Evolutionary conservation across 148 eudicot genomes (phyloP).

Genomic region (Vaccinium macrocarpon): DNA sequence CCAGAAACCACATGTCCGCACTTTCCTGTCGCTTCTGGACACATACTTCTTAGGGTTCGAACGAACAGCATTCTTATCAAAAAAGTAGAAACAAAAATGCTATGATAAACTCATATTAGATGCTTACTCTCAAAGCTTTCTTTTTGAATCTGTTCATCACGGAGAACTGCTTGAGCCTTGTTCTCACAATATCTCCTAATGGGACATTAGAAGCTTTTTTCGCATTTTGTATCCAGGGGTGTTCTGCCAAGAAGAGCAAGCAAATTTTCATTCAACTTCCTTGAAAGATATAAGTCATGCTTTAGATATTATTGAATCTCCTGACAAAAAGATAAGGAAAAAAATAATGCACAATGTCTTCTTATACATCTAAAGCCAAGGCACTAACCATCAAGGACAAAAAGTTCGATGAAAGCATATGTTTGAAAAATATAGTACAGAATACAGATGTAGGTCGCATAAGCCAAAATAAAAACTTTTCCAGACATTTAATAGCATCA

Average conservation of each 20-base stretch:
- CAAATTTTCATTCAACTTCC: conserved; percentile 1
- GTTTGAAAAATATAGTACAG: neutral
- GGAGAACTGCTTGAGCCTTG: conserved; percentile 84
- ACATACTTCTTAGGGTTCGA: neutral
- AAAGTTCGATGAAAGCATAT: neutral
- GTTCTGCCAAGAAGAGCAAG: conserved; percentile 44
- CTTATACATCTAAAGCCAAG: neutral
- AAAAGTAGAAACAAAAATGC: neutral
- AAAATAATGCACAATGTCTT: neutral
- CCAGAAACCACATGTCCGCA: no score
- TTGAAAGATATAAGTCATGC: neutral
- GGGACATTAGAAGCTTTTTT: conserved; percentile 92
- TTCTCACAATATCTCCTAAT: conserved; percentile 81
- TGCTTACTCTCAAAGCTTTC: conserved; percentile 69
- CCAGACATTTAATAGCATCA: neutral
- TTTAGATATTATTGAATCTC: neutral
- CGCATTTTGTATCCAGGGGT: conserved; percentile 85
- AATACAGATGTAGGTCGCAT: neutral
- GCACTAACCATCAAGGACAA: neutral
- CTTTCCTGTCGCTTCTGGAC: neutral
- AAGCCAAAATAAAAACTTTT: neutral
- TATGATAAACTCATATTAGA: neutral
- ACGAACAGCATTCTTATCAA: neutral
- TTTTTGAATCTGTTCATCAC: conserved; percentile 90
- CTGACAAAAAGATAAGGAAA: neutral